Percentiles rank a stretch among this genome's conserved stretches.
phyloP scores from a whole-genome alignment of 768 basidiomycete species.

The Russula emetica region DNA sequence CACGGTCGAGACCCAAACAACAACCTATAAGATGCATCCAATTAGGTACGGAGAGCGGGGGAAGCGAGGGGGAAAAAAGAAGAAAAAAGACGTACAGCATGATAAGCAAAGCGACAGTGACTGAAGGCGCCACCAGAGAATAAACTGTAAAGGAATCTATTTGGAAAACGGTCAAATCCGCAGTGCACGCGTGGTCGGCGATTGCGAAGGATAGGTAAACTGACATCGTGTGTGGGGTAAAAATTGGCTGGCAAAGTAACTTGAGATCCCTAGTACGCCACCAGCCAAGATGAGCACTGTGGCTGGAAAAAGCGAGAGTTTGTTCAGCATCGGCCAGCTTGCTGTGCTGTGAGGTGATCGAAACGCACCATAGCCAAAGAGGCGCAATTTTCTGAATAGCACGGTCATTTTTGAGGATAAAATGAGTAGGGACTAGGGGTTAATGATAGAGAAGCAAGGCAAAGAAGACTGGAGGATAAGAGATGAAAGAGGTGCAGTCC shows the following conservation, averaged over 20 bases:
- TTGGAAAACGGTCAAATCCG: constrained; percentile 11
- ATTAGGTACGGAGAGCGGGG: not conserved
- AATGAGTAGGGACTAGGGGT: not conserved
- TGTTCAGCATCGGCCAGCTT: not conserved
- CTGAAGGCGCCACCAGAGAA: constrained; percentile 57
- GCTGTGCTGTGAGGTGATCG: not conserved
- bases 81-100: not conserved
- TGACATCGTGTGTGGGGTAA: constrained; percentile 60
- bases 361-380: constrained; percentile 31
- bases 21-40: constrained; percentile 41
- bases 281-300: constrained; percentile 40
- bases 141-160: constrained; percentile 70
- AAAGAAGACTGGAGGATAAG: constrained; percentile 4
- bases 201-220: too few relatives aligned
- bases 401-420: constrained; percentile 32
- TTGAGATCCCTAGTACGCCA: constrained; percentile 62
- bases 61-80: too few relatives aligned
- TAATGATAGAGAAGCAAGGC: not conserved
- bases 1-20: constrained; percentile 67
- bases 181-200: not conserved
- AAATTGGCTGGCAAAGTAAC: constrained; percentile 64
- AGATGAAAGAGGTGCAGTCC: constrained; percentile 22
- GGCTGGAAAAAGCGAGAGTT: constrained; percentile 37
- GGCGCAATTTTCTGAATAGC: constrained; percentile 36
- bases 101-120: constrained; percentile 39